Evolutionary conservation across 345 rosid genomes (phyloP).

Genomic region (Sisymbrium altissimum): DNA sequence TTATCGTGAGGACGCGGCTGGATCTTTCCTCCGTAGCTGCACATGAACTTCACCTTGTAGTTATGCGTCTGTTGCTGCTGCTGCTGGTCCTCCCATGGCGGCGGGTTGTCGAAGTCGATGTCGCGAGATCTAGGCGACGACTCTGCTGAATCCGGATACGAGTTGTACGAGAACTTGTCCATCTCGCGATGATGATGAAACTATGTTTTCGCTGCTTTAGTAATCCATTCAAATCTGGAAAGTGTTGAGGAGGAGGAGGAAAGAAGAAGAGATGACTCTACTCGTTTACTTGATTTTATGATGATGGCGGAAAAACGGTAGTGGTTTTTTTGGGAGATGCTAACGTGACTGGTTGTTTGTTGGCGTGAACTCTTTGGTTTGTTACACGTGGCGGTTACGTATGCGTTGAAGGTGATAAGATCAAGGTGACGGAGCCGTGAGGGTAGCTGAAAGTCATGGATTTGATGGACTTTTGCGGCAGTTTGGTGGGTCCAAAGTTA

Average conservation of each 20-base stretch:
- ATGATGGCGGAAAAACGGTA: conserved; percentile 2
- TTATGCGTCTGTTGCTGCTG: conserved; percentile 33
- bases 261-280: conserved; percentile 15
- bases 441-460: conserved; percentile 7
- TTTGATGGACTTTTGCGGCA: conserved; percentile 19
- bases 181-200: conserved; percentile 8
- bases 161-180: conserved; percentile 65
- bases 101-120: conserved; percentile 70
- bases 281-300: neutral
- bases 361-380: neutral
- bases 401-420: neutral
- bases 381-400: neutral
- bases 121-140: conserved; percentile 93
- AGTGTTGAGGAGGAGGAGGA: neutral
- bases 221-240: neutral
- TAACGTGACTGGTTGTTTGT: conserved; percentile 19
- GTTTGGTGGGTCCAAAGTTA: conserved; percentile 3
- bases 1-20: conserved; percentile 96
- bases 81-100: conserved; percentile 75
- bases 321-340: conserved; percentile 3
- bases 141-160: conserved; percentile 78
- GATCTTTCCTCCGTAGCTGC: conserved; percentile 95
- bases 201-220: neutral
- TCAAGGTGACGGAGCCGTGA: conserved; percentile 21
- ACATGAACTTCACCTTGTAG: conserved; percentile 79